phyloP scores from a whole-genome alignment of 805 yeast genomes.

The Metschnikowia baotianmanensis region DNA sequence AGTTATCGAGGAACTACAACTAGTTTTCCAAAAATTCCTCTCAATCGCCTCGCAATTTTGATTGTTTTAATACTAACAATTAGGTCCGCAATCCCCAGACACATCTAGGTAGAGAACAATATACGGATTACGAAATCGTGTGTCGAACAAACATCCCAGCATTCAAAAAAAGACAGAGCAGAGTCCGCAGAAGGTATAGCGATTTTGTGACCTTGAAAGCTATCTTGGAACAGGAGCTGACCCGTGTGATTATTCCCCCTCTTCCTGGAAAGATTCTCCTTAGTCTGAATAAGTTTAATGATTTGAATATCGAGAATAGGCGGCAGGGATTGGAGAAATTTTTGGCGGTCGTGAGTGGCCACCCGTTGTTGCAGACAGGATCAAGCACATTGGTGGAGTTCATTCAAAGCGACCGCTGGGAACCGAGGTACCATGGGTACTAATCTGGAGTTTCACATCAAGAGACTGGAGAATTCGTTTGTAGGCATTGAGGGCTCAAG shows the following conservation, averaged over 20 bases:
- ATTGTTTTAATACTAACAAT: constrained; percentile 21
- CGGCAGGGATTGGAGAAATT: constrained; percentile 82
- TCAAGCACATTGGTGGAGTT: constrained; percentile 73
- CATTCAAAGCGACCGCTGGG: constrained; percentile 86
- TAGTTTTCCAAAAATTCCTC: too few relatives aligned
- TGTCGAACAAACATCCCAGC: constrained; percentile 92
- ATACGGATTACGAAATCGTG: constrained; percentile 87
- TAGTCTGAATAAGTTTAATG: constrained; percentile 69
- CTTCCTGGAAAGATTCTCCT: constrained; percentile 85
- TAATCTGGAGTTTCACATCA: constrained; percentile 10
- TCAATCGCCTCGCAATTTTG: too few relatives aligned
- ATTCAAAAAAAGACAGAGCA: constrained; percentile 59
- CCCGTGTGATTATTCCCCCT: constrained; percentile 79
- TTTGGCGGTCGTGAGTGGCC: constrained; percentile 78
- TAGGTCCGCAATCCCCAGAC: constrained; percentile 70
- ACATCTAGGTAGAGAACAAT: constrained; percentile 65
- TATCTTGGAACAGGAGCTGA: constrained; percentile 69
- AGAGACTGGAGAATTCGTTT: too few relatives aligned
- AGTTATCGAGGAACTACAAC: too few relatives aligned
- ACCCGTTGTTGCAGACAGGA: constrained; percentile 89
- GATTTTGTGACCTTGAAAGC: constrained; percentile 84
- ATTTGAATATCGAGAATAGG: constrained; percentile 79
- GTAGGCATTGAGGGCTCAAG: too few relatives aligned
- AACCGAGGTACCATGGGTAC: constrained; percentile 22
- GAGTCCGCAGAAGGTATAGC: constrained; percentile 81